These are phyloP conservation scores for Psilocybe tampanensis DNA, from an alignment of 768 basidiomycete genomes.

Conservation along the genomic window DNA sequence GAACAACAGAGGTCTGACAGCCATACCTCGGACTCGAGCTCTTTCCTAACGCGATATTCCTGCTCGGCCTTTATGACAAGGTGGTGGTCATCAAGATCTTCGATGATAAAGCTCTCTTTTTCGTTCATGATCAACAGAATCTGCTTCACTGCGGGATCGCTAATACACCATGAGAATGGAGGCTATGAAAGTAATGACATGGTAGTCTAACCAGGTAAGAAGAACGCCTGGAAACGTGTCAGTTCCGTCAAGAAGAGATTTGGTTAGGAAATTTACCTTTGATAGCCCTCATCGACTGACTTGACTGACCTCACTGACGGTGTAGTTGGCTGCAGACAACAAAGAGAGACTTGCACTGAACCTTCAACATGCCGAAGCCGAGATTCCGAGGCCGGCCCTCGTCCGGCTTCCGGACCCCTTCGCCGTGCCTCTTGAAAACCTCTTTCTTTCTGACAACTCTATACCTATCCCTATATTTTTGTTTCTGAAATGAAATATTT, in stretches of 20 bases:
- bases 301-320: not conserved
- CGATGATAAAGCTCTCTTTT: constrained; percentile 78
- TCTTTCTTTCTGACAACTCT: too few relatives aligned
- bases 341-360: not conserved
- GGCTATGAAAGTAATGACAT: not conserved
- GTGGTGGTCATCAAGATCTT: constrained; percentile 85
- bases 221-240: constrained; percentile 53
- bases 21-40: constrained; percentile 76
- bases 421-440: too few relatives aligned
- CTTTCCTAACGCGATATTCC: constrained; percentile 70
- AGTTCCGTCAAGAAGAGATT: not conserved
- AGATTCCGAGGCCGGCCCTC: too few relatives aligned
- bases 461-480: too few relatives aligned
- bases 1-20: not conserved
- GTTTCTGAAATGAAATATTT: not conserved
- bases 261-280: constrained; percentile 45
- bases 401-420: too few relatives aligned
- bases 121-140: constrained; percentile 85
- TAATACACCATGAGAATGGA: too few relatives aligned
- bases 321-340: constrained; percentile 17
- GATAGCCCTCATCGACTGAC: constrained; percentile 57
- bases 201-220: constrained; percentile 58
- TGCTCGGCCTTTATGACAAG: constrained; percentile 83
- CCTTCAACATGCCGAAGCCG: too few relatives aligned
- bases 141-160: constrained; percentile 90